These are phyloP conservation scores for Corynespora cassiicola DNA, from an alignment of 2,329 filamentous ascomycete species.

Conservation along the genomic window DNA sequence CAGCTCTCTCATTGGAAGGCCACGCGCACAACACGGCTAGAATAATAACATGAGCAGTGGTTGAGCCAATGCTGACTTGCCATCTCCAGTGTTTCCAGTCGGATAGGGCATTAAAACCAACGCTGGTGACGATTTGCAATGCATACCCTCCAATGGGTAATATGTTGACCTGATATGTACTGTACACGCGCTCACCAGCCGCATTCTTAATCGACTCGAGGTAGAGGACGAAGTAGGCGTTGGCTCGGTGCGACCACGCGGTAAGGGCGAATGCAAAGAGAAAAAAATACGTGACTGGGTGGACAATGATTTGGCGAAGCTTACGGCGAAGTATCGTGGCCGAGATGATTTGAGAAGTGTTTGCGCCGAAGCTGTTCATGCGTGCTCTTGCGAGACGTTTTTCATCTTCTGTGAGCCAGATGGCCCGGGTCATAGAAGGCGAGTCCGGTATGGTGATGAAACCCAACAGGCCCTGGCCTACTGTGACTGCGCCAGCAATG, in stretches of 20 bases:
- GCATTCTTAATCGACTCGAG: slow-evolving; percentile 12
- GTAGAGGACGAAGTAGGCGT: slow-evolving; percentile 17
- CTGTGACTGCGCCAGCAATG: slow-evolving; percentile 12
- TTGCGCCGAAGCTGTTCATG: too few relatives aligned
- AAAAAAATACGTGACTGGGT: slow-evolving; percentile 14
- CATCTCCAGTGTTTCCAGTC: slow-evolving; percentile 17
- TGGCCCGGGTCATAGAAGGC: slow-evolving; percentile 15
- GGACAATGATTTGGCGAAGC: slow-evolving; percentile 7
- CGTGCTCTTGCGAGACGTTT: slow-evolving; percentile 43
- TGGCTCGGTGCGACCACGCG: slow-evolving; percentile 17
- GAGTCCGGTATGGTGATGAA: slow-evolving; percentile 14
- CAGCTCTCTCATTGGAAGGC: slow-evolving; percentile 5
- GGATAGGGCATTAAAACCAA: slow-evolving; percentile 15
- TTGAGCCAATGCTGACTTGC: slow-evolving; percentile 14
- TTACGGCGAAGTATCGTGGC: slow-evolving; percentile 7
- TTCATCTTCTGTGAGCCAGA: slow-evolving; percentile 13
- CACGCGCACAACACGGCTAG: slow-evolving; percentile 13
- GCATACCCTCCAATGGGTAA: slow-evolving; percentile 17
- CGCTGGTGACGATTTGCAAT: slow-evolving; percentile 10
- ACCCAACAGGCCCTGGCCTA: slow-evolving; percentile 12
- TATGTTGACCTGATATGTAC: slow-evolving; percentile 18
- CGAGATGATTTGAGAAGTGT: slow-evolving; percentile 11
- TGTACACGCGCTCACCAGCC: slow-evolving; percentile 10
- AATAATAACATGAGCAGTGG: slow-evolving; percentile 4
- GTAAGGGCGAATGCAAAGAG: slow-evolving; percentile 15